Base-by-base conservation (phyloP, 2,329 filamentous ascomycete genomes). In the Trichophyton schoenleinii region DNA sequence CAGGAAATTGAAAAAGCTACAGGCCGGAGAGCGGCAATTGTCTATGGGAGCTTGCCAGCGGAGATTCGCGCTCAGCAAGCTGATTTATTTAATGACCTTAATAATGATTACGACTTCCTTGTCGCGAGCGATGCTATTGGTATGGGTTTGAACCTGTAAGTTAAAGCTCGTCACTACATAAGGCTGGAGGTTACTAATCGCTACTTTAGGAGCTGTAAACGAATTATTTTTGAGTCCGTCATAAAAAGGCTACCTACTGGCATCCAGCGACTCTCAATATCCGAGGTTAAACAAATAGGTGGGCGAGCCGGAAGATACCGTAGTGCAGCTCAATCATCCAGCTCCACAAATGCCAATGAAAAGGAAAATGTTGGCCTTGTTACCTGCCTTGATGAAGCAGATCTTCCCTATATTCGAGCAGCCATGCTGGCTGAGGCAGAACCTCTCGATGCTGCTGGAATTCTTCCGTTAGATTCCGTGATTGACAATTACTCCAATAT, bases 41-140 rank as follows among this genome's bases (percentile, higher is more conserved):
- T 99, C 1, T 99, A 99, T 72, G 94, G 94, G 44, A 86, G 87
- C 58, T 74, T 99, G 49, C 94, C 94, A 0, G 92, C 94, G 1
- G 94, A 99, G 72, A 96, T 92, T 46, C 84, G 94, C 64, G 90
- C 91, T 2, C 86, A 92, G 70, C 94, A 99, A 75, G 94, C 94
- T 0, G 84, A 85, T 15, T 79, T 97, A 0, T 99, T 99, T 79
- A 99, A 99, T 70, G 89, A 97, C 65, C 91, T 91, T 0, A 75
- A 95, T 70, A 99, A 95, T 71, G 91, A 96, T 63, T 99, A 96
- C 70, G 94, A 99, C 71, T 95, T 86, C 67, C 79, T 99, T 4
- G 91, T 94, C 28, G 94, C 95, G 7, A 96, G 90, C 67, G 91
- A 96, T 74, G 94, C 94, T 55, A 92, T 99, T 64, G 94, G 94